Conservation (phyloP, 2,329 filamentous ascomycete species). For the Aspergillus ustus region DNA sequence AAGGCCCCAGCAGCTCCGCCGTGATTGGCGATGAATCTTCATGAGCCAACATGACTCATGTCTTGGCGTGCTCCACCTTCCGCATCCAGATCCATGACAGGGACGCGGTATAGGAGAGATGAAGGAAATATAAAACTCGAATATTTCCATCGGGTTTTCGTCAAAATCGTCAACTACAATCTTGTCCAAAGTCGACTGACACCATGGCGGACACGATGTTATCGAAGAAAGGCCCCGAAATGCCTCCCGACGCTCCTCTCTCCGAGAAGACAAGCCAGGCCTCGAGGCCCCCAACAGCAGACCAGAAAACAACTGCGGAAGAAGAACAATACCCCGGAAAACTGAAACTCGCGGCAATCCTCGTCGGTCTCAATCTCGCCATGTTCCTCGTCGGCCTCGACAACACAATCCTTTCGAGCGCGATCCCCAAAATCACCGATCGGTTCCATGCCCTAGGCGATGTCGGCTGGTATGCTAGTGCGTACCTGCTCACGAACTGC, state of each 20-base stretch:
- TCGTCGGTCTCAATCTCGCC: background rate
- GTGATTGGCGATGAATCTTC: background rate
- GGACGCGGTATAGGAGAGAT: background rate
- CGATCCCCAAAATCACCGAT: conserved; percentile 42
- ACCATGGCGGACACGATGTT: background rate
- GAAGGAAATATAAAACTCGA: background rate
- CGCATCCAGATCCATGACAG: background rate
- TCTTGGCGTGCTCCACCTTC: conserved; percentile 6
- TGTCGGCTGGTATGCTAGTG: conserved; percentile 19
- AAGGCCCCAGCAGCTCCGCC: background rate
- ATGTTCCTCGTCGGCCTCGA: conserved; percentile 18
- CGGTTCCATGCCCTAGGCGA: conserved; percentile 30
- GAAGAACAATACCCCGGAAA: background rate
- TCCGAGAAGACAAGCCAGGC: background rate
- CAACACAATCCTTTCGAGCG: conserved; percentile 39
- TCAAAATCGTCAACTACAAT: background rate
- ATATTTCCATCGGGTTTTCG: background rate
- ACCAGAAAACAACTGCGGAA: background rate
- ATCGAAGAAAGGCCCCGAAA: background rate
- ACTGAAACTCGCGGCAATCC: background rate
- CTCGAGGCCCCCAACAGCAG: background rate
- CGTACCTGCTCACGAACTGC: conserved; percentile 13
- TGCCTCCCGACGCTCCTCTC: background rate
- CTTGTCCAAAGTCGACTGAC: background rate
- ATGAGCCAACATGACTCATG: conserved; percentile 8